Conservation (phyloP, 345 rosid genomes). For the Hibiscus trionum region DNA sequence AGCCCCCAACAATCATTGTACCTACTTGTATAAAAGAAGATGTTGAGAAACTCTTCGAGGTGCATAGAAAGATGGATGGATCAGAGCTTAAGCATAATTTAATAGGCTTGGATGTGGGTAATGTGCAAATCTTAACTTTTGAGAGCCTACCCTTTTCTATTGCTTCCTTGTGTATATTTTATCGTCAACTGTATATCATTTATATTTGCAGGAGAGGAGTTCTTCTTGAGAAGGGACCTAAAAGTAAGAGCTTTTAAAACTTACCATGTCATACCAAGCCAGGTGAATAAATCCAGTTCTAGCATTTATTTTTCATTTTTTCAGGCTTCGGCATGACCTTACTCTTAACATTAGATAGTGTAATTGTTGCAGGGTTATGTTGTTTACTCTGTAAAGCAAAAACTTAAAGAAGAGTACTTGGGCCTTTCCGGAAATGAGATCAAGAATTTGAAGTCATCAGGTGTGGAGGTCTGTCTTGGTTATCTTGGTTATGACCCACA, state of each 20-base stretch:
- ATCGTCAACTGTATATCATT: slow-evolving; percentile 7
- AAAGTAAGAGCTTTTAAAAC: slow-evolving; percentile 93
- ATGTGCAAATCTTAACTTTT: slow-evolving; percentile 8
- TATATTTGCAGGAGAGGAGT: slow-evolving; percentile 70
- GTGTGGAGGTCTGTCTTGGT: slow-evolving; percentile 63
- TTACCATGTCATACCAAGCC: slow-evolving; percentile 81
- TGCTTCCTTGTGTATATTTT: not conserved
- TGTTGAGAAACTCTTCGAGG: slow-evolving; percentile 71
- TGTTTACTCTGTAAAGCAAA: slow-evolving; percentile 62
- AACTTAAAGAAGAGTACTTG: slow-evolving; percentile 69
- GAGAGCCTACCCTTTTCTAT: not conserved
- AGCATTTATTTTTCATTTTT: not conserved
- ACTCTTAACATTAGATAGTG: not conserved
- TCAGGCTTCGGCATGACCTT: not conserved
- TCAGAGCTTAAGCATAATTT: slow-evolving; percentile 71
- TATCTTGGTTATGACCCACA: not conserved
- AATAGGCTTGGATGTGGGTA: slow-evolving; percentile 85
- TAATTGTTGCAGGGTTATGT: slow-evolving; percentile 64
- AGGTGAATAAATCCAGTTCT: slow-evolving; percentile 32
- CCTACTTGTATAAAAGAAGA: slow-evolving; percentile 55
- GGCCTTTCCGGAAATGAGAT: slow-evolving; percentile 69
- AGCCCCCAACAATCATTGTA: slow-evolving; percentile 79
- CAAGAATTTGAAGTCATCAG: slow-evolving; percentile 66
- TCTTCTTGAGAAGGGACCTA: slow-evolving; percentile 59
- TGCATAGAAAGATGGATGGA: slow-evolving; percentile 67